Evolutionary conservation across 2,329 filamentous ascomycete genomes (phyloP).

Genomic region (Colletotrichum camelliae): DNA sequence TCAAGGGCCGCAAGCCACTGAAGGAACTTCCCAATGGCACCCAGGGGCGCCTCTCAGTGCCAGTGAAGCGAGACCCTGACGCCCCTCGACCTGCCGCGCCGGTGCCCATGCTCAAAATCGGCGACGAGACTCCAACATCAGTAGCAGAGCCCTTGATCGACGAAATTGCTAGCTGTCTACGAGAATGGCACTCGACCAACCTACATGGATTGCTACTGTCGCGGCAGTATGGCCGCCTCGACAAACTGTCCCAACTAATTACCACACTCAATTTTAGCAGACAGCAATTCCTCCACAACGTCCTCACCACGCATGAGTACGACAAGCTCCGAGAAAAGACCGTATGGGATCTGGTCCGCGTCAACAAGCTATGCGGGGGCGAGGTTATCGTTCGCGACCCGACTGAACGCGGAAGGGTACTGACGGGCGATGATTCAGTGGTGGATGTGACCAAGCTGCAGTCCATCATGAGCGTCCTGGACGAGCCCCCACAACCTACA

Average conservation of each 20-base stretch:
- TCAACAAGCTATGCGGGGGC: constrained; percentile 92
- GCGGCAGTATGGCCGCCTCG: constrained; percentile 80
- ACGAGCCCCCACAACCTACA: constrained; percentile 75
- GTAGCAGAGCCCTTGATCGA: constrained; percentile 90
- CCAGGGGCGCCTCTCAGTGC: constrained; percentile 49
- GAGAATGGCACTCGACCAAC: constrained; percentile 98
- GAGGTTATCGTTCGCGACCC: constrained; percentile 96
- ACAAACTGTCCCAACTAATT: constrained; percentile 81
- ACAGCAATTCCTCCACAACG: constrained; percentile 91
- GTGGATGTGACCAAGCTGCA: constrained; percentile 91
- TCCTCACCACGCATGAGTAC: constrained; percentile 87
- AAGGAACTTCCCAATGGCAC: constrained; percentile 44
- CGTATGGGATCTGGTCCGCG: constrained; percentile 92
- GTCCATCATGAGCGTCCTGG: constrained; percentile 92
- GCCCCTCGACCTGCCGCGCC: constrained; percentile 84
- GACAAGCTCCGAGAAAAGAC: constrained; percentile 82
- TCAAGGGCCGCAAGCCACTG: constrained; percentile 24
- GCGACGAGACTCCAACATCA: constrained; percentile 93
- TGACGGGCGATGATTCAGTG: constrained; percentile 92
- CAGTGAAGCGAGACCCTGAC: constrained; percentile 65
- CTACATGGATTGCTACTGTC: constrained; percentile 88
- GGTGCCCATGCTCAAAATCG: constrained; percentile 96
- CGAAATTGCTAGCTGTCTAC: constrained; percentile 94
- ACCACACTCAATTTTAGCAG: constrained; percentile 83
- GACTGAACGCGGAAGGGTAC: constrained; percentile 77